These are phyloP conservation scores for Fusarium albosuccineum DNA, from an alignment of 2,329 filamentous ascomycete genomes.

Conservation along the genomic window DNA sequence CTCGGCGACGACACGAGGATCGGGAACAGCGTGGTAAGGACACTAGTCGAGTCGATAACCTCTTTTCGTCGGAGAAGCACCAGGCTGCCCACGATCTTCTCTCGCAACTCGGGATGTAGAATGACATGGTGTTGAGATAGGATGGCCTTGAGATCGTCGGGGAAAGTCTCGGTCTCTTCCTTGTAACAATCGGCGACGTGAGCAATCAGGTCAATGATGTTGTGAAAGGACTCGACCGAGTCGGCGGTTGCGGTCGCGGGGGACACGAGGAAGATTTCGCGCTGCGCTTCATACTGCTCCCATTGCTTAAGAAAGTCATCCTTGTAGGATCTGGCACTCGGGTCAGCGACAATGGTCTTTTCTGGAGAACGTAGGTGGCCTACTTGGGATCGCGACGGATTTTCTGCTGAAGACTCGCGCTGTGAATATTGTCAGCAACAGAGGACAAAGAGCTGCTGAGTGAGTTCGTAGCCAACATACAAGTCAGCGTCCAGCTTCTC, in stretches of 20 bases:
- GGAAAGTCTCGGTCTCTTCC: constrained; percentile 80
- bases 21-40: constrained; percentile 93
- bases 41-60: constrained; percentile 83
- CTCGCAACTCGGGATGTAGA: constrained; percentile 85
- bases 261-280: constrained; percentile 89
- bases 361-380: constrained; percentile 42
- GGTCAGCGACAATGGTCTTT: constrained; percentile 27
- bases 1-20: constrained; percentile 92
- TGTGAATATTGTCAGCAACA: constrained; percentile 55
- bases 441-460: neutral
- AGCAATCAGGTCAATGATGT: constrained; percentile 92
- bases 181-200: constrained; percentile 96
- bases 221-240: constrained; percentile 85
- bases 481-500: constrained; percentile 96
- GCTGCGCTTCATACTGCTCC: constrained; percentile 90
- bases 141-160: constrained; percentile 84
- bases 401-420: constrained; percentile 90
- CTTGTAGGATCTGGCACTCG: constrained; percentile 76
- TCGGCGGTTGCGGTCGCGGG: constrained; percentile 82
- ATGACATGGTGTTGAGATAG: constrained; percentile 84
- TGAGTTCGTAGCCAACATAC: constrained; percentile 55
- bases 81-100: constrained; percentile 93
- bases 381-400: constrained; percentile 87
- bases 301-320: constrained; percentile 92
- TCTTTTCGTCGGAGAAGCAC: constrained; percentile 92